A percentile compares a stretch with the other conserved stretches of the same genome.
phyloP scores from a whole-genome alignment of 495 filamentous ascomycete genomes.

The Daldinia grandis region DNA sequence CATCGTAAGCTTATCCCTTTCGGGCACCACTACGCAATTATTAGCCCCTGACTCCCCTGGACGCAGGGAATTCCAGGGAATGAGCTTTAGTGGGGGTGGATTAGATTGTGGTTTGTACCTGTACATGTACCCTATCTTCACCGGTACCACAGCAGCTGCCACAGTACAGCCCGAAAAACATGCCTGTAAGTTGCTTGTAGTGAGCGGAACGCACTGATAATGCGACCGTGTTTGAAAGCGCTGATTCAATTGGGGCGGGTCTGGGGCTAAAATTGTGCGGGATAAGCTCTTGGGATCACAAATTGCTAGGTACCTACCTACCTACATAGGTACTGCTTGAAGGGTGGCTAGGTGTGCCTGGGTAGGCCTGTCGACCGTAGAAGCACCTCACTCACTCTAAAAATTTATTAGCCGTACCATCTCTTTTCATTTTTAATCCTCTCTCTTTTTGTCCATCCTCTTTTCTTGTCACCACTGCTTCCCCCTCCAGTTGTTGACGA shows the following conservation, averaged over 20 bases:
- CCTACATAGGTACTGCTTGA: not conserved
- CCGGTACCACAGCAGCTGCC: not conserved
- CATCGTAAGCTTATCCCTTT: slow-evolving; percentile 13
- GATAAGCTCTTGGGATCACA: slow-evolving; percentile 32
- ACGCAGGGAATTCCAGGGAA: slow-evolving; percentile 41
- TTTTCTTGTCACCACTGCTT: slow-evolving; percentile 29
- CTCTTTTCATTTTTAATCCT: slow-evolving; percentile 22
- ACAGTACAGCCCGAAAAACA: not conserved
- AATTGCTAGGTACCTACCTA: slow-evolving; percentile 11
- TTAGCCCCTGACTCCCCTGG: slow-evolving; percentile 28
- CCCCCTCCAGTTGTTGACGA: slow-evolving; percentile 30
- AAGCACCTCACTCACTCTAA: slow-evolving; percentile 31
- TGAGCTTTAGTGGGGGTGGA: slow-evolving; percentile 32
- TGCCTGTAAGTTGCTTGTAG: slow-evolving; percentile 10
- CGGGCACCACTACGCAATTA: slow-evolving; percentile 33
- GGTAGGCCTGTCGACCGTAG: slow-evolving; percentile 21
- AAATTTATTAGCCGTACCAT: slow-evolving; percentile 44
- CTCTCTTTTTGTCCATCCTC: slow-evolving; percentile 25
- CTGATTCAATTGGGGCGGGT: slow-evolving; percentile 36
- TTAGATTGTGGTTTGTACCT: slow-evolving; percentile 10
- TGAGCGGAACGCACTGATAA: slow-evolving; percentile 29
- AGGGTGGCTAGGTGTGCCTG: slow-evolving; percentile 10
- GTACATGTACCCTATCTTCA: slow-evolving; percentile 5
- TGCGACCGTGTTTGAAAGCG: slow-evolving; percentile 40
- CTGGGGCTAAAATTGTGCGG: slow-evolving; percentile 43